Evolutionary conservation across 2,329 filamentous ascomycete genomes (phyloP).

Genomic region (Hymenoscyphus fructigenus): DNA sequence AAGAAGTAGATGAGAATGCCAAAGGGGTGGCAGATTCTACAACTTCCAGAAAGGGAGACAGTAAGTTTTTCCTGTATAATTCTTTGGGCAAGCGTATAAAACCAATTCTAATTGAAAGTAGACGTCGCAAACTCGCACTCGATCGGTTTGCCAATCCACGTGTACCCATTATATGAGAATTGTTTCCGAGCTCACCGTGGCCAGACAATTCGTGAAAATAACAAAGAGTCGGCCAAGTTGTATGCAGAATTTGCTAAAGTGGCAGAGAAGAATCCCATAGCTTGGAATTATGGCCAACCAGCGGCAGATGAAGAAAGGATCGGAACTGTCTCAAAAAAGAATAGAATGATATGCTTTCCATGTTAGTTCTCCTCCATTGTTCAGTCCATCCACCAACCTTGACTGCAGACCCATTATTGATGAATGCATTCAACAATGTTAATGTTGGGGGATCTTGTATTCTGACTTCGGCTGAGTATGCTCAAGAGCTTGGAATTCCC

Average conservation of each 20-base stretch:
- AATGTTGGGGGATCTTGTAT: slow-evolving; percentile 62
- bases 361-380: slow-evolving; percentile 45
- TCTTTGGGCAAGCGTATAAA: not conserved
- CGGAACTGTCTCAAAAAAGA: slow-evolving; percentile 52
- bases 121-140: slow-evolving; percentile 56
- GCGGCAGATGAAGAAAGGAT: slow-evolving; percentile 51
- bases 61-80: slow-evolving; percentile 33
- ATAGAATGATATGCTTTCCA: slow-evolving; percentile 67
- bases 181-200: slow-evolving; percentile 55
- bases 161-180: slow-evolving; percentile 69
- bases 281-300: slow-evolving; percentile 55
- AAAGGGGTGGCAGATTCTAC: slow-evolving; percentile 51
- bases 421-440: slow-evolving; percentile 71
- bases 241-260: slow-evolving; percentile 62
- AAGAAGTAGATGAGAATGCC: slow-evolving; percentile 45
- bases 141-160: slow-evolving; percentile 63
- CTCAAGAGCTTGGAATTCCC: slow-evolving; percentile 53
- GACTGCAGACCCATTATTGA: slow-evolving; percentile 58
- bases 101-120: slow-evolving; percentile 32
- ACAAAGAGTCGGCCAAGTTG: slow-evolving; percentile 56
- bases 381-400: slow-evolving; percentile 17
- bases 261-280: slow-evolving; percentile 50
- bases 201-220: slow-evolving; percentile 56
- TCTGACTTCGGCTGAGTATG: slow-evolving; percentile 56
- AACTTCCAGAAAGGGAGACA: slow-evolving; percentile 43